Evolutionary conservation across 305 asterid genomes (phyloP).

Genomic region (Ilex paraguariensis): DNA sequence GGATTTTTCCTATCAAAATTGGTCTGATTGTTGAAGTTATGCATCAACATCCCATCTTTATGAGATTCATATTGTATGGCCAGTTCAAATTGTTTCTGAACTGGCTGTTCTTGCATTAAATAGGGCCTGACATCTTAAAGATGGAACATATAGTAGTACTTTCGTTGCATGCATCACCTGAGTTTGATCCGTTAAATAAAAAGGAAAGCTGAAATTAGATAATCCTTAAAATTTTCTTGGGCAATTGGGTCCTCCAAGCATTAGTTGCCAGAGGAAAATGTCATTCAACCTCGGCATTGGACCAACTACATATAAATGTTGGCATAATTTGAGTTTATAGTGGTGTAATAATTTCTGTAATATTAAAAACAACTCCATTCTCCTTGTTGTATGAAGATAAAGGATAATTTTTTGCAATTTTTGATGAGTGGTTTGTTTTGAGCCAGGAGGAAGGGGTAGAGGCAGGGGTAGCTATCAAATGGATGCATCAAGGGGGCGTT

Average conservation of each 20-base stretch:
- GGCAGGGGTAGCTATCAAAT: constrained; percentile 59
- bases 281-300: too few species aligned
- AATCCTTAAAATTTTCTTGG: too few species aligned
- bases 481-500: constrained; percentile 61
- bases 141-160: too few species aligned
- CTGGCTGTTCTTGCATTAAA: too few species aligned
- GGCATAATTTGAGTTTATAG: not conserved
- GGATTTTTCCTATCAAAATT: too few species aligned
- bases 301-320: not conserved
- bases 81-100: not conserved
- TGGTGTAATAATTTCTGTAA: not conserved
- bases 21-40: not conserved
- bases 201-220: too few species aligned
- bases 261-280: too few species aligned
- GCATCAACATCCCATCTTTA: not conserved
- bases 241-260: too few species aligned
- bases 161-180: too few species aligned
- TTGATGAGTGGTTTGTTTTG: not conserved
- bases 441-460: constrained; percentile 75
- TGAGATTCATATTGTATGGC: not conserved
- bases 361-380: not conserved
- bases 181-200: too few species aligned
- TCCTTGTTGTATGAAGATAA: not conserved
- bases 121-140: too few species aligned
- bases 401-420: not conserved